These are phyloP conservation scores for Blastocystis sp. DNA, from an alignment of 352 stramenopile genomes.

Conservation along the genomic window DNA sequence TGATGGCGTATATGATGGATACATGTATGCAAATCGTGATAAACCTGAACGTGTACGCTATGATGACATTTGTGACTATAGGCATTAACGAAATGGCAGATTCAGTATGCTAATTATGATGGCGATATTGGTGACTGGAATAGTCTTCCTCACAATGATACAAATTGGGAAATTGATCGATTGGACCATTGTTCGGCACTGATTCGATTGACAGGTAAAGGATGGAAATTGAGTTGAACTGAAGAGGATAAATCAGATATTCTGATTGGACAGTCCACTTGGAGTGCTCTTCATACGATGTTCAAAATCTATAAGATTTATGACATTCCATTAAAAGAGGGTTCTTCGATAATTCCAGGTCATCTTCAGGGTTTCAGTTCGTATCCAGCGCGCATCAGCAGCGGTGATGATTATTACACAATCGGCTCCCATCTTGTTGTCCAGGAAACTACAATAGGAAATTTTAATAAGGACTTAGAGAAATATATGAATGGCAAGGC, in stretches of 20 bases:
- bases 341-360: conserved; percentile 69
- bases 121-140: conserved; percentile 62
- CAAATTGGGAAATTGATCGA: conserved; percentile 9
- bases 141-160: conserved; percentile 33
- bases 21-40: conserved; percentile 18
- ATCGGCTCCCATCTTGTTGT: conserved; percentile 73
- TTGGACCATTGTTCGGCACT: conserved; percentile 74
- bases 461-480: conserved; percentile 72
- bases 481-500: conserved; percentile 72
- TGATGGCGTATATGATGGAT: conserved; percentile 55
- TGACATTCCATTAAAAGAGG: conserved; percentile 70
- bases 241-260: conserved; percentile 70
- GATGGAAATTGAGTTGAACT: background rate
- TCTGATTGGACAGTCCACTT: conserved; percentile 76
- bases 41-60: background rate
- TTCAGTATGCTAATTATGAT: conserved; percentile 64
- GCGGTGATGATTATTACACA: conserved; percentile 77
- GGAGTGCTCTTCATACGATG: conserved; percentile 76
- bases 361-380: conserved; percentile 73
- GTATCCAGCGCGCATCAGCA: conserved; percentile 75
- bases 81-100: conserved; percentile 37
- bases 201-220: conserved; percentile 74
- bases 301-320: conserved; percentile 78
- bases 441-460: conserved; percentile 73
- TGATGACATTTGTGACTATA: background rate